Conservation (phyloP, 495 filamentous ascomycete species). For the Penicillium pulvis region DNA sequence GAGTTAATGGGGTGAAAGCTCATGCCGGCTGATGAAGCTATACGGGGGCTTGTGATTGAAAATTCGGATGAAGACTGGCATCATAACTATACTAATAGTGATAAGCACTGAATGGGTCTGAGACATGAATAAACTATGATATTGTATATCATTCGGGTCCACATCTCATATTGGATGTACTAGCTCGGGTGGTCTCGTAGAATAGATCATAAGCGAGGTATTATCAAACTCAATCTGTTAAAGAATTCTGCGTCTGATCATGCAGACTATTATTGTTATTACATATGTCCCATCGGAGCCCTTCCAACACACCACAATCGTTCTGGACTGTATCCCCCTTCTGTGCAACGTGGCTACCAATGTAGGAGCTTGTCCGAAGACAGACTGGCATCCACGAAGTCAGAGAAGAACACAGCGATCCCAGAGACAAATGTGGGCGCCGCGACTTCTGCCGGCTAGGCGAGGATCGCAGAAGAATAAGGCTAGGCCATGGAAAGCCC, state of each 20-base stretch:
- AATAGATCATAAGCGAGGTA: too few species aligned
- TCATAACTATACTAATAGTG: background rate
- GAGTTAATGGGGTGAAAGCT: background rate
- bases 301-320: conserved; percentile 15
- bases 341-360: conserved; percentile 19
- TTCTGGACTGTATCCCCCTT: conserved; percentile 13
- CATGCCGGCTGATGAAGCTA: background rate
- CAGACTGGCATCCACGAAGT: conserved; percentile 25
- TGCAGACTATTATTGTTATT: background rate
- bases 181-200: too few species aligned
- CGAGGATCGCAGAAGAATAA: conserved; percentile 6
- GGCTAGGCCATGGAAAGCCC: background rate
- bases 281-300: conserved; percentile 30
- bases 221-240: too few species aligned
- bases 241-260: too few species aligned
- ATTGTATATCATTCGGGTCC: too few species aligned
- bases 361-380: conserved; percentile 25
- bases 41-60: background rate
- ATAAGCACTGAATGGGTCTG: background rate
- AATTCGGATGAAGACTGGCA: background rate
- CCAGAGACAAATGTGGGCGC: conserved; percentile 17
- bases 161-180: too few species aligned
- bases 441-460: conserved; percentile 15
- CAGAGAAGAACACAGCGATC: conserved; percentile 8
- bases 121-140: background rate